Percentiles rank a stretch among this genome's conserved stretches.
Evolutionary conservation across 345 rosid genomes (phyloP).

Genomic region (Aquilaria yunnanensis): DNA sequence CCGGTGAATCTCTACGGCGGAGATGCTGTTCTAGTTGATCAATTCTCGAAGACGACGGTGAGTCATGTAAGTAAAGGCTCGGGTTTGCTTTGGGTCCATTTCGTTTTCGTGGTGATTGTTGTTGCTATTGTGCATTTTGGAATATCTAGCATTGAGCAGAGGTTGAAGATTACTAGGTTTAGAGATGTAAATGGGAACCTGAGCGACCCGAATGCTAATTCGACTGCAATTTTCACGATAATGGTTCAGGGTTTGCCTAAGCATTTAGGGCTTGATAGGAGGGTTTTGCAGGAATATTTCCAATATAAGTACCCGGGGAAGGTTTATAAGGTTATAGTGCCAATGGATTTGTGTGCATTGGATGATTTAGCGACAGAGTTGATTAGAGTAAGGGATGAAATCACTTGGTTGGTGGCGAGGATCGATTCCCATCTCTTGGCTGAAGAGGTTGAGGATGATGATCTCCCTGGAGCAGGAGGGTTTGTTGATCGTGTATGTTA

Average conservation of each 20-base stretch:
- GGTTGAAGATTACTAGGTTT: constrained; percentile 80
- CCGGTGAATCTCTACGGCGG: constrained; percentile 83
- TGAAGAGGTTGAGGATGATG: constrained; percentile 33
- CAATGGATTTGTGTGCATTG: constrained; percentile 94
- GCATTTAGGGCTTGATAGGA: constrained; percentile 62
- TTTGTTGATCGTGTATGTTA: constrained; percentile 13
- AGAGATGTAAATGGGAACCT: constrained; percentile 92
- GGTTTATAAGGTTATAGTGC: constrained; percentile 68
- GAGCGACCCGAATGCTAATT: constrained; percentile 53
- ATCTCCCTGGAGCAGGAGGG: constrained; percentile 20
- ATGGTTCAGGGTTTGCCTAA: constrained; percentile 94
- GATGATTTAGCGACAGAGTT: constrained; percentile 85
- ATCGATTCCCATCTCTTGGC: constrained; percentile 75
- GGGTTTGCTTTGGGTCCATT: constrained; percentile 76
- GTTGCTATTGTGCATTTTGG: constrained; percentile 65
- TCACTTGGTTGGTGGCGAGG: constrained; percentile 83
- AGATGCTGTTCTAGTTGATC: constrained; percentile 60
- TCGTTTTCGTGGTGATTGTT: constrained; percentile 55
- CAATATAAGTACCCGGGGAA: constrained; percentile 75
- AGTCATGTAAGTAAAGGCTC: constrained; percentile 83
- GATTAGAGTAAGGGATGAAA: constrained; percentile 77
- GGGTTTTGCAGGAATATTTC: constrained; percentile 65
- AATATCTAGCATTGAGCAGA: constrained; percentile 54
- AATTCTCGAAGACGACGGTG: constrained; percentile 85
- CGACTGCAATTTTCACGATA: constrained; percentile 75